Base-by-base conservation (phyloP, 352 stramenopile species). In the Phytophthora tentaculata region DNA sequence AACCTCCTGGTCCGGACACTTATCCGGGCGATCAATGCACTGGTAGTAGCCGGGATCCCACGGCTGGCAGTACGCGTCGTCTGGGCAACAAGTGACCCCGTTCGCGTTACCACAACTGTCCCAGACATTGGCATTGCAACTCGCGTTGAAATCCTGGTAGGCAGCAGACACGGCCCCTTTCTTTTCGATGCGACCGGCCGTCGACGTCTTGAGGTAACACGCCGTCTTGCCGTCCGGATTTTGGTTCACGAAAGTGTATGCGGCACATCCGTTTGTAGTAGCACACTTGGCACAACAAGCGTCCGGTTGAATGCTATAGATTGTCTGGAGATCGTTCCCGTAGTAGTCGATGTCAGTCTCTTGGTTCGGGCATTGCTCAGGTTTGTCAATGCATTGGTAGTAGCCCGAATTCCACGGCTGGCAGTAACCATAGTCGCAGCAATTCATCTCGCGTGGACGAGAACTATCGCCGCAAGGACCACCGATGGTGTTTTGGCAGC, bases 11-110 rank as follows among this genome's bases (percentile, higher is more conserved):
- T 32, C 66, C 1, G 71, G 65, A 28, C 81, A 89, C 26, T 74
- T 70, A 19, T 47, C 32, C 4, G 74, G 78, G 9, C 67, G 70
- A 47, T 57, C 48, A 10, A 85, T 47, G 57, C 81, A 89, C 47
- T 89, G 81, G 69, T 90, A 89, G 75, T 89, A 89, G 6, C 54
- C 68, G 7, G 69, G 49, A 52, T 86, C 86, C 81, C 81, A 90
- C 7, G 81, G 81, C 52, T 90, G 81, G 64, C 81, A 90, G 75
- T 75, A 88, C 4, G 69, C 62, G 26, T 65, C 64, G 14, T 53
- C 35, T 5, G 69, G 69, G 29, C 81, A 90, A 71, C 81, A 90
- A n/a, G 57, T 61, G 0, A 76, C 80, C 5, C 29, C 67, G 19
- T 77, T 61, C 16, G 60, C 52, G 10, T 80, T 80, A 12, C 77